Percentiles rank a stretch among this genome's conserved stretches.
These are phyloP conservation scores for Linnemannia exigua DNA, from an alignment of 192 early-diverging fungal species.

Conservation along the genomic window DNA sequence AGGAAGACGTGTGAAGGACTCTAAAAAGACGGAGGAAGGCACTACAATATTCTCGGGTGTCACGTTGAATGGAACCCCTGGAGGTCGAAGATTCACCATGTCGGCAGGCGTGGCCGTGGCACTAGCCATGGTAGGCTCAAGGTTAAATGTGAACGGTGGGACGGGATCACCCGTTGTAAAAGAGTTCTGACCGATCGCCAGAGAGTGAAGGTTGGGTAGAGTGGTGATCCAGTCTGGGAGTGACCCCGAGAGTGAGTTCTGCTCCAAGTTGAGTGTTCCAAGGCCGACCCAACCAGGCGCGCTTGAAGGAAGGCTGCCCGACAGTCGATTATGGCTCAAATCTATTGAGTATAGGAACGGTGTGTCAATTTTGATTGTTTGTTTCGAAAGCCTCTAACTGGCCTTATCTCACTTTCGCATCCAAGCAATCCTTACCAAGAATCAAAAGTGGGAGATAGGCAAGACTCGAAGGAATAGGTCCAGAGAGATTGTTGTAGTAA, in stretches of 20 bases:
- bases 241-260: constrained; percentile 24
- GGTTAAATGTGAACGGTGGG: constrained; percentile 33
- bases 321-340: constrained; percentile 41
- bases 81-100: background rate
- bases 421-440: constrained; percentile 17
- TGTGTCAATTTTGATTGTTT: too few relatives aligned
- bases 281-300: constrained; percentile 29
- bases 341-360: constrained; percentile 20
- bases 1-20: constrained; percentile 19
- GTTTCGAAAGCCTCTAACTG: too few relatives aligned
- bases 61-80: constrained; percentile 8
- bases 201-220: constrained; percentile 40
- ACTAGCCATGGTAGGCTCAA: constrained; percentile 10
- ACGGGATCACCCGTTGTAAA: constrained; percentile 33
- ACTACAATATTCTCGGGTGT: constrained; percentile 11
- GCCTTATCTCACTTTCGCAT: background rate
- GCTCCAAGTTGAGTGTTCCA: constrained; percentile 35
- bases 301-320: constrained; percentile 30
- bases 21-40: constrained; percentile 32
- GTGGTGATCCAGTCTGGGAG: constrained; percentile 42
- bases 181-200: constrained; percentile 43
- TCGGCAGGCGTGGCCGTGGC: background rate
- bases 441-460: constrained; percentile 24
- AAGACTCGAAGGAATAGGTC: constrained; percentile 38
- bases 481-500: constrained; percentile 44